Evolutionary conservation across 2,329 filamentous ascomycete genomes (phyloP), one percentile per base, ranked within the genome.

Genomic region (Mycosphaerella sp.): DNA sequence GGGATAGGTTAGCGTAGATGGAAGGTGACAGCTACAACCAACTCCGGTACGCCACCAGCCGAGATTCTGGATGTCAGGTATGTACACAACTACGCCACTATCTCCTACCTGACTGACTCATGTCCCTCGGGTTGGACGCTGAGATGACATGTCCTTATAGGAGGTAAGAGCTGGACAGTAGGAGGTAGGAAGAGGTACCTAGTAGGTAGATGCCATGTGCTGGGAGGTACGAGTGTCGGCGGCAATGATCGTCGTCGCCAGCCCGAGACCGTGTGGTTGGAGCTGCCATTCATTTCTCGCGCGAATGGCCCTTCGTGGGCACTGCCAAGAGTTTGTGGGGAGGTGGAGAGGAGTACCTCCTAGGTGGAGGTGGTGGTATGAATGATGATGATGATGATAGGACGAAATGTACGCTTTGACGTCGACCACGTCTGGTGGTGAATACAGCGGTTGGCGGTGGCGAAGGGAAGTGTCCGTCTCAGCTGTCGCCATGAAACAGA

Each of bases 11-110:
- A 32, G 45, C n/a, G 14, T 34, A 48, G 45, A 48, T 41, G 47
- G 42, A 49, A 38, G 14, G 14, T 17, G 14, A 17, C 14, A 17
- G 14, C 14, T 17, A 17, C 21, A 3, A 21, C 45, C 41, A 32
- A 43, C 32, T 31, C 40, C 48, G 48, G 48, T 45, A 51, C 53
- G 53, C 53, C 53, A 43, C 53, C 31, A 42, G 42, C 53, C 48
- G 52, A 54, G 39, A 38, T 21, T 21, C 21, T 47, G 39, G 12
- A 48, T 23, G 21, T 43, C 21, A 21, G 21, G 21, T 21, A 21
- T 21, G 2, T 21, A 21, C 21, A 21, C 21, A 21, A 21, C 21
- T 21, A 21, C 21, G 21, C 21, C 21, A 21, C 21, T 2, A 21
- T 21, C 21, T 21, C 21, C 21, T 21, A 21, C 21, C 21, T 21